A percentile compares a stretch with the other conserved stretches of the same genome.
Conservation (phyloP, 805 yeast species). For the Metschnikowia bowlesiae region DNA sequence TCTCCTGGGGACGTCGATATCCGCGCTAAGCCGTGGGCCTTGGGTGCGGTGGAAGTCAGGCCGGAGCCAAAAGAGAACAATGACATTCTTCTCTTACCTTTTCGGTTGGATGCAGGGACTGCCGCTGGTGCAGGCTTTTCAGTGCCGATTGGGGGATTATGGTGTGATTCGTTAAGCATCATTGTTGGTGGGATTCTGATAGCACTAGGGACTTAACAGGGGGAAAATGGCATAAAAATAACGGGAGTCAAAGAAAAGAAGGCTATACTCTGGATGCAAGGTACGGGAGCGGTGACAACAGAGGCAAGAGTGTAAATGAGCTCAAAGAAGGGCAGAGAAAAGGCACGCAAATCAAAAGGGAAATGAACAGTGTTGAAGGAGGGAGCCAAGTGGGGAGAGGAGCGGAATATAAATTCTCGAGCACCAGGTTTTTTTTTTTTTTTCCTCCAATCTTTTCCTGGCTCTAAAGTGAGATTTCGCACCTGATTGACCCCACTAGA, state of each 20-base stretch:
- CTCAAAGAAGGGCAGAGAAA: neutral
- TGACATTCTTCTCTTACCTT: constrained; percentile 21
- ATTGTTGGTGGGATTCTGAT: neutral
- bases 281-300: neutral
- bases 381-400: neutral
- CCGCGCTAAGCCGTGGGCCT: constrained; percentile 9
- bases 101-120: neutral
- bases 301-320: neutral
- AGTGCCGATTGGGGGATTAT: neutral
- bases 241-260: neutral
- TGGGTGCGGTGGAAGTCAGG: constrained; percentile 9
- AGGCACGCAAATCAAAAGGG: neutral
- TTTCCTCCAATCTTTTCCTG: constrained; percentile 1
- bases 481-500: constrained; percentile 3
- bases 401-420: constrained; percentile 4
- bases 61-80: constrained; percentile 21
- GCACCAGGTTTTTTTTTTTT: neutral
- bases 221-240: neutral
- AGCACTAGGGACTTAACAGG: neutral
- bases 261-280: neutral
- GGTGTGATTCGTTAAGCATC: neutral
- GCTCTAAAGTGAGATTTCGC: constrained; percentile 4
- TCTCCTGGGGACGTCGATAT: constrained; percentile 14
- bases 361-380: neutral
- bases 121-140: neutral